Evolutionary conservation across 306 rosid genomes (phyloP).

Genomic region (Prosopis cineraria): DNA sequence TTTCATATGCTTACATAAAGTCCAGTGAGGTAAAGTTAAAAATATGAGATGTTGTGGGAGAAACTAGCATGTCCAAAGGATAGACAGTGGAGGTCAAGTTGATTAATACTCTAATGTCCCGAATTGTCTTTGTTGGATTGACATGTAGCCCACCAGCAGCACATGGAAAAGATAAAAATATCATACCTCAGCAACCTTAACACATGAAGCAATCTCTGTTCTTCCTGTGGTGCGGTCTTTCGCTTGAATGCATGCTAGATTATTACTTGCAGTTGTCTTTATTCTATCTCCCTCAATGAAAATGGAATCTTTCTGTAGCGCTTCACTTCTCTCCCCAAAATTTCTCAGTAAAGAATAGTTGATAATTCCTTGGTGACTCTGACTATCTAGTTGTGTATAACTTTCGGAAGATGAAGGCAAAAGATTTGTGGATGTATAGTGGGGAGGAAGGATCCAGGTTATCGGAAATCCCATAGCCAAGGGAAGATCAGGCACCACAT

Average conservation of each 20-base stretch:
- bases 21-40: neutral
- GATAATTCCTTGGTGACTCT: conserved; percentile 63
- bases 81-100: neutral
- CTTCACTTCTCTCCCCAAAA: conserved; percentile 55
- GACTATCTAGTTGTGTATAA: conserved; percentile 45
- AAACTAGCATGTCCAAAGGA: conserved; percentile 1
- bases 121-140: neutral
- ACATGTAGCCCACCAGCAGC: conserved; percentile 23
- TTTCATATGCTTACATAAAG: conserved; percentile 4
- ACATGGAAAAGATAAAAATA: conserved; percentile 23
- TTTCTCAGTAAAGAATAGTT: conserved; percentile 64
- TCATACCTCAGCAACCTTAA: conserved; percentile 83
- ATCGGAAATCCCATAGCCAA: conserved; percentile 85
- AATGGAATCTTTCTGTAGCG: conserved; percentile 62
- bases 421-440: conserved; percentile 65
- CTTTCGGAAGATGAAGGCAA: conserved; percentile 73
- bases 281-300: conserved; percentile 77
- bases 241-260: conserved; percentile 88
- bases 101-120: conserved; percentile 3
- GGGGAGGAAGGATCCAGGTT: conserved; percentile 97
- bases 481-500: conserved; percentile 84
- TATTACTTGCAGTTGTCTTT: conserved; percentile 69
- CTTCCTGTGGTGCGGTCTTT: conserved; percentile 79
- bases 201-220: conserved; percentile 87
- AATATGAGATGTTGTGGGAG: neutral